Base-by-base conservation (phyloP, 1,139 yeast genomes). In the Nakaseomyces bracarensis region DNA sequence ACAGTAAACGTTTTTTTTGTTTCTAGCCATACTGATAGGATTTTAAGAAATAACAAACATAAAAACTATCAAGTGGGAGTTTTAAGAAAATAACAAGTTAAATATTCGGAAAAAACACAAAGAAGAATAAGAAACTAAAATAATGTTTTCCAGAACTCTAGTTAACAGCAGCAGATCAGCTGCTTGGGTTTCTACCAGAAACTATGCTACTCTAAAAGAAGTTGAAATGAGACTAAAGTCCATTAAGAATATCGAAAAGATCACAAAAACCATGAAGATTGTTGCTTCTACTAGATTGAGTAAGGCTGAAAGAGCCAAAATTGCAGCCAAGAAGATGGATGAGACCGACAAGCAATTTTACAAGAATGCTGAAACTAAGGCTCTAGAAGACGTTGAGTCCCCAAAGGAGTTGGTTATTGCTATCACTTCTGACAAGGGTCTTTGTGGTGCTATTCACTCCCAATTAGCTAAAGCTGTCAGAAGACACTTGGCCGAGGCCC, bases 191-290 rank as follows among this genome's bases (percentile, higher is more conserved):
- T 31, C 41, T 18, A 33, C 39, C 42, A 84, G 96, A 82, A 79
- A 80, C 75, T 89, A 86, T 76, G 98, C 98, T 64, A 91, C 98
- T 59, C 78, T 91, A 67, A 89, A 97, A 75, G 98, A 91, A 71
- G 93, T 91, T 65, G 98, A 91, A 75, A 83, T 77, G 69, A 94
- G 98, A 75, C 81, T 91, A 67, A 91, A 91, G 76, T 86, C 96
- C 53, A 91, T 91, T 68, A 91, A 89, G 76, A 91, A 91, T 77
- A 91, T 91, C 68, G 97, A 91, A 72, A 91, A 91, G 75, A 91
- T 91, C 71, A 91, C 98, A 73, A 91, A 91, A 74, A 91, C 98
- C 68, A 91, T 91, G 98, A 91, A 89, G 76, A 82, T 93, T 70
- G 98, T 91, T 61, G 98, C 98, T 42, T 89, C 97, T 38, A 91